Percentiles rank a stretch among this genome's conserved stretches.
Conservation (phyloP, 2,329 filamentous ascomycete genomes). For the Aspergillus brasiliensis region DNA sequence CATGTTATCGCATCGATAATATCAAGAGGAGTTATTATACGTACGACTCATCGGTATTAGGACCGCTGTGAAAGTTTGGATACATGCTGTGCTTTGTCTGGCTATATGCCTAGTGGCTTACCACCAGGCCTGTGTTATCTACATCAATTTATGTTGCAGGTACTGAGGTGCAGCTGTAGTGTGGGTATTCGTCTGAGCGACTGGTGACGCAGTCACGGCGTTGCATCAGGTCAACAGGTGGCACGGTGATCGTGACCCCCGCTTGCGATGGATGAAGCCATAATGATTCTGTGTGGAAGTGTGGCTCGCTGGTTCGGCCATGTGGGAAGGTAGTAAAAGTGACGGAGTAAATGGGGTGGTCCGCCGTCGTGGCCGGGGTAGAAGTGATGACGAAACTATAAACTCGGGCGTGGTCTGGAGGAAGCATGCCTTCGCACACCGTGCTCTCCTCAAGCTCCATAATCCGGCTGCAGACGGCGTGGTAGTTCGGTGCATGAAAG, state of each 20-base stretch:
- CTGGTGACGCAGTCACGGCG: background rate
- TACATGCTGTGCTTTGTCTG: too few relatives aligned
- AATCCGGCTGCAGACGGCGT: conserved; percentile 19
- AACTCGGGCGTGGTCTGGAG: conserved; percentile 16
- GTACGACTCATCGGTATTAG: too few relatives aligned
- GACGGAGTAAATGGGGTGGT: conserved; percentile 7
- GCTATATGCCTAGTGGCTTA: too few relatives aligned
- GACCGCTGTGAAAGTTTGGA: too few relatives aligned
- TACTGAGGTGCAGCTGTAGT: too few relatives aligned
- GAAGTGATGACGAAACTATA: conserved; percentile 14
- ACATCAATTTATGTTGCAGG: too few relatives aligned
- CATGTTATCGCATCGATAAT: too few relatives aligned
- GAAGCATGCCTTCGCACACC: background rate
- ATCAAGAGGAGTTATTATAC: too few relatives aligned
- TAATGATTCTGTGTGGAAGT: conserved; percentile 11
- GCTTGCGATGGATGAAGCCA: background rate
- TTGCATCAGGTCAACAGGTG: conserved; percentile 1
- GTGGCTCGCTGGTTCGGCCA: conserved; percentile 8
- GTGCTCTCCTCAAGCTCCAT: conserved; percentile 19
- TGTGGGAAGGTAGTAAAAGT: conserved; percentile 17
- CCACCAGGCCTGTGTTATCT: too few relatives aligned
- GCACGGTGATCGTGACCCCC: background rate
- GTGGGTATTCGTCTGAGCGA: too few relatives aligned
- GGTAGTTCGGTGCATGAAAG: conserved; percentile 17
- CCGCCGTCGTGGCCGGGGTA: background rate